These are phyloP conservation scores for Vaccinium myrtillus DNA, from an alignment of 148 eudicot genomes.

Conservation along the genomic window DNA sequence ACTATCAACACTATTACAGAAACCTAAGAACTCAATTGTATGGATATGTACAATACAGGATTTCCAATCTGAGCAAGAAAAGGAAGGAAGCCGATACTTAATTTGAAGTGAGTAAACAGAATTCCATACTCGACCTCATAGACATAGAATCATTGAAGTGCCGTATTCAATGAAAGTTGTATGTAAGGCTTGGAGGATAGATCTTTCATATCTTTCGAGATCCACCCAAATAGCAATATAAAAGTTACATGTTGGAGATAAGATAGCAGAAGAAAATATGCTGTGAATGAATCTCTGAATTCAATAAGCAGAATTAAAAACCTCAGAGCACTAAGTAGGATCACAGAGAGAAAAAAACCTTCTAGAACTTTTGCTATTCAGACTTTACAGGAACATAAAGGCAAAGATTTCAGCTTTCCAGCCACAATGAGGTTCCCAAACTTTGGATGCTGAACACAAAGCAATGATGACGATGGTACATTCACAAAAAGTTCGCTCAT, in stretches of 20 bases:
- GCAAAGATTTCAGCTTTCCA: constrained; percentile 11
- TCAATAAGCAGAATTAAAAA: not conserved
- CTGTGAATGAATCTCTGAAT: not conserved
- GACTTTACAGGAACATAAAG: not conserved
- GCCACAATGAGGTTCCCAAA: not conserved
- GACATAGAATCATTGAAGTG: not conserved
- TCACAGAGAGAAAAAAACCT: not conserved
- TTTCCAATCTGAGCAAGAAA: not conserved
- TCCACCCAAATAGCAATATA: not conserved
- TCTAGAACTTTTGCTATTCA: not conserved
- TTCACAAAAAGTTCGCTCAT: constrained; percentile 2
- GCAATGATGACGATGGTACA: not conserved
- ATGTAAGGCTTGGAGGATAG: not conserved
- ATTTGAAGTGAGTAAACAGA: not conserved
- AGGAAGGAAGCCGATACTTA: not conserved
- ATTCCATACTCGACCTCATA: not conserved
- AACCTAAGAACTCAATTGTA: not conserved
- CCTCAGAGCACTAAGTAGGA: not conserved
- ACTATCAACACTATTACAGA: not conserved
- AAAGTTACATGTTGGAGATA: not conserved
- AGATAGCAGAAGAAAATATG: not conserved
- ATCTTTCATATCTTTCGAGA: not conserved
- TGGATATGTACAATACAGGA: not conserved
- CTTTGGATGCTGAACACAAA: not conserved
- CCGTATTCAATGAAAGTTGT: not conserved